Evolutionary conservation across 805 yeast species (phyloP), one percentile per base, ranked within the genome.

Genomic region (Ogataea siamensis): DNA sequence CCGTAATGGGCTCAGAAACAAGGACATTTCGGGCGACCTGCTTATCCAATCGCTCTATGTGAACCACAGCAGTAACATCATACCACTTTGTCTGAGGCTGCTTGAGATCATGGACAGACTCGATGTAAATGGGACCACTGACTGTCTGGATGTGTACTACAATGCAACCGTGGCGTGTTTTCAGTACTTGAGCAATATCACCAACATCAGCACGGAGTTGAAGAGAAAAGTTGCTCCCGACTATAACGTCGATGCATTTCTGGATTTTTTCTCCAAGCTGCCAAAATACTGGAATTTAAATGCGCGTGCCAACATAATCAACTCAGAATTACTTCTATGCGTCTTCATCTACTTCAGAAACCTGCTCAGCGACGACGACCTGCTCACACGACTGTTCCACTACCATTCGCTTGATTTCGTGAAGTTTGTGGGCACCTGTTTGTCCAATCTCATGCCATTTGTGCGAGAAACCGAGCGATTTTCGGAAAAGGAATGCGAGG

Each of bases 121-220:
- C 6, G 28, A 19, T 6, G 15, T 14, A 8, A 26, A 28, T 7
- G 13, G 21, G 3, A 7, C 19, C 7, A 18, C 27, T 5, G 22
- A 39, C 13, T 22, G 15, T 9, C 14, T 37, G 4, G 33, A 33
- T 8, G 11, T 42, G 5, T 45, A 45, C 27, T 10, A 32, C 16
- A 45, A 41, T 5, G 24, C 39, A 2, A 18, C 47, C 2, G 19
- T 38, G 3, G 37, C 54, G 4, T 43, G 46, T 24, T 49, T 45
- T 25, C 50, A 52, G 32, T 45, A 39, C 22, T 30, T 52, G 28
- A 40, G 37, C 19, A 52, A 52, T 21, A 40, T 48, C 11, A 45
- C 49, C 16, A 40, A 34, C 25, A 30, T 37, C 6, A 17, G 37
- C 15, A 32, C 41, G 3, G 39, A 40, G 12, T 17, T 28, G 17